Conservation (phyloP, 1,139 yeast species). For the Tardiomyces digboiensis region DNA sequence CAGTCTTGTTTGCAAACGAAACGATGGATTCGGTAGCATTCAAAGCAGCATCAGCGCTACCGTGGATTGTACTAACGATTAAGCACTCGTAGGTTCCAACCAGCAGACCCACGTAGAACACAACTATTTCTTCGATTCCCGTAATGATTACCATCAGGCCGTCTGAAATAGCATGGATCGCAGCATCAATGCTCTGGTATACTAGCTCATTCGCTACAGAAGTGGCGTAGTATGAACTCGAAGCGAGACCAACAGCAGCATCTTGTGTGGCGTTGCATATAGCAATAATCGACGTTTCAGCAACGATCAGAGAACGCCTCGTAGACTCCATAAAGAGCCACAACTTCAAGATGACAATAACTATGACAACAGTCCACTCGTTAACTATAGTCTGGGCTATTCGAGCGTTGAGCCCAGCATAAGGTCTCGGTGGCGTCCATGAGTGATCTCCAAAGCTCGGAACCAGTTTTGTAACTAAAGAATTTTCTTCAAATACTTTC, state of each 20-base stretch:
- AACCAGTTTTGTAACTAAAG: too few relatives aligned
- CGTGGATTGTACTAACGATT: conserved; percentile 60
- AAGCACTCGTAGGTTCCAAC: conserved; percentile 85
- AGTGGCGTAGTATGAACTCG: conserved; percentile 50
- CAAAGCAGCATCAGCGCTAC: conserved; percentile 62
- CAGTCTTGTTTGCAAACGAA: conserved; percentile 48
- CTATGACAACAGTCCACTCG: conserved; percentile 20
- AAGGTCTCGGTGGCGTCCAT: conserved; percentile 17
- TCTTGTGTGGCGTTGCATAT: conserved; percentile 39
- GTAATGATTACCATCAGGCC: conserved; percentile 37
- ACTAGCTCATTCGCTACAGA: conserved; percentile 43
- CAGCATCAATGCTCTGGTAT: conserved; percentile 34
- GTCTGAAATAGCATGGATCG: conserved; percentile 36
- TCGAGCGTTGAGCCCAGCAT: conserved; percentile 24
- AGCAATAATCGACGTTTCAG: conserved; percentile 16
- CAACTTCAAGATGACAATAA: conserved; percentile 26
- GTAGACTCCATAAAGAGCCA: conserved; percentile 20
- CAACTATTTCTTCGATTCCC: conserved; percentile 48
- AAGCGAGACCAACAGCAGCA: conserved; percentile 33
- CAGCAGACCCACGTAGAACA: conserved; percentile 60
- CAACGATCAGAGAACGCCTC: conserved; percentile 15
- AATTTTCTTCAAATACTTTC: too few relatives aligned
- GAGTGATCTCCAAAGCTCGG: too few relatives aligned
- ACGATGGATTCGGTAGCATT: conserved; percentile 62
- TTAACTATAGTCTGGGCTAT: conserved; percentile 26